Base-by-base conservation (phyloP, 2,329 filamentous ascomycete species). In the Arthrobotrys musiformis region DNA sequence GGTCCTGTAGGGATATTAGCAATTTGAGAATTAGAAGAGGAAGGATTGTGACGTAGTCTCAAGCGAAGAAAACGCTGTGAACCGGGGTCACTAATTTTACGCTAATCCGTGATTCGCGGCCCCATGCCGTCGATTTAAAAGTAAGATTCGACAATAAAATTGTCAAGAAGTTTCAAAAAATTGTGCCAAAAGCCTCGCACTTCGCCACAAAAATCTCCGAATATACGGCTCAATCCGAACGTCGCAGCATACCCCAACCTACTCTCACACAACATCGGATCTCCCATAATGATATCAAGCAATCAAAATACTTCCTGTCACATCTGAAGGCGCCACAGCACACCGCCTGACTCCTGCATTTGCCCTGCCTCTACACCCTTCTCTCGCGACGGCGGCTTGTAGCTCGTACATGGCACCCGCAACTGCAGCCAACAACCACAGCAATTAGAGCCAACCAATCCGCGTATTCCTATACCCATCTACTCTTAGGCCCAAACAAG, bases 141-240 rank as follows among this genome's bases (percentile, higher is more conserved):
- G 2, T 7, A 11, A 24, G 6, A 44, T 19, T 30, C 30, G 73
- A 77, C 73, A 77, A 70, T 62, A 40, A 70, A 60, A 68, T 70
- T 77, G 73, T 67, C 73, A 77, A 62, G 15, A 5, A 46, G 11
- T 17, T 52, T 35, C 37, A 52, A 77, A 70, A 77, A 77, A 70
- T 66, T 77, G 30, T 50, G 60, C 73, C 73, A 77, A 77, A 77
- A 28, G 50, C 66, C 73, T 77, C 73, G 73, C 73, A 77, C 73
- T 77, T 66, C 66, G 28, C 73, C 73, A 77, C 4, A 50, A 33
- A 46, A 13, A 26, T 44, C 66, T 48, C 66, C 61, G 73, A 70
- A 66, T 70, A 30, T 37, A 70, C 60, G 24, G 5, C 11, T 22
- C 9, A 50, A 24, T 56, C 61, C n/a, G 50, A 54, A 46, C 61